phyloP scores from a whole-genome alignment of 805 yeast species.

The Candida coquimbonensis region DNA sequence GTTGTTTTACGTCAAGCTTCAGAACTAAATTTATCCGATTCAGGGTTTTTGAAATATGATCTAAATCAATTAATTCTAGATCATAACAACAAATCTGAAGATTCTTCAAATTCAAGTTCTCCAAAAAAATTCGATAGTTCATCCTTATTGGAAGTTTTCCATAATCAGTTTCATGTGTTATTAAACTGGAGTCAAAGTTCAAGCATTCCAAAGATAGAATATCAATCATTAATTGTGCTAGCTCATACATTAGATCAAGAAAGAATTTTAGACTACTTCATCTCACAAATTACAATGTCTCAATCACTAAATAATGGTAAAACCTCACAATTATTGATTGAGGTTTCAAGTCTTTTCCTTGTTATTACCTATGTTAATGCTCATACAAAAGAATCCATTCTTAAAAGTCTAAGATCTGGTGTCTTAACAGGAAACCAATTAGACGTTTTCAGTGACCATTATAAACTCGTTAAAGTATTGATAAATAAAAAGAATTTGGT shows the following conservation, averaged over 20 bases:
- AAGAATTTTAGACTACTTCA: constrained; percentile 14
- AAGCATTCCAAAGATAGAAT: constrained; percentile 13
- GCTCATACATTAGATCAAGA: constrained; percentile 14
- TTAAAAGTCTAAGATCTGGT: constrained; percentile 3
- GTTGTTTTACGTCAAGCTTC: constrained; percentile 11
- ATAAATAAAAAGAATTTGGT: constrained; percentile 3
- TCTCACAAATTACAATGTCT: constrained; percentile 12
- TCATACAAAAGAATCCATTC: neutral
- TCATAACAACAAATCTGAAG: neutral
- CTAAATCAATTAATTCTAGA: neutral
- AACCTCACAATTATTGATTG: constrained; percentile 11
- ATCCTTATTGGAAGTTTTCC: constrained; percentile 13
- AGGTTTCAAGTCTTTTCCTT: constrained; percentile 16
- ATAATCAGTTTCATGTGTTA: constrained; percentile 14
- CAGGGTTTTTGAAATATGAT: constrained; percentile 3
- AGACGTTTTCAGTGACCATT: constrained; percentile 3
- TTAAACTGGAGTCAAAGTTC: constrained; percentile 21
- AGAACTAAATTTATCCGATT: neutral
- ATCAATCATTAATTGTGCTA: constrained; percentile 10
- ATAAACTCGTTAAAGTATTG: constrained; percentile 3
- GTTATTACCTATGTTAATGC: constrained; percentile 8
- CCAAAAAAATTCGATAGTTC: neutral
- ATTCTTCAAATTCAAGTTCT: neutral
- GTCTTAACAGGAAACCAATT: neutral
- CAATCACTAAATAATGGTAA: constrained; percentile 13